Evolutionary conservation across 345 rosid genomes (phyloP), one percentile per base, ranked within the genome.

Genomic region (Hypericum perforatum): DNA sequence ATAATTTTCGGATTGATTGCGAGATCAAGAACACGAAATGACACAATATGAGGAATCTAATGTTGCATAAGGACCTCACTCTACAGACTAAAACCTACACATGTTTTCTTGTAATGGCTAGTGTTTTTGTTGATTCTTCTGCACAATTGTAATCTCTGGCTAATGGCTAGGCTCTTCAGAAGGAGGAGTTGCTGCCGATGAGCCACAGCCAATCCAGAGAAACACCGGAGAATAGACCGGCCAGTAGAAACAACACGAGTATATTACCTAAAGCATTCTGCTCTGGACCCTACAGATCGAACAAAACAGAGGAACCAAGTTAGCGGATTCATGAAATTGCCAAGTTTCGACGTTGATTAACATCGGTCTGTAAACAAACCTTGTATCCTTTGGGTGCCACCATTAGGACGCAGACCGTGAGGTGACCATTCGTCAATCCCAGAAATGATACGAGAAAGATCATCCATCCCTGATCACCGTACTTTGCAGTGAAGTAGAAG

Each of bases 391-490:
- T 85, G 6, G 98, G 97, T 46, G 96, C 98, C 5, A 56, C 57
- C 15, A 91, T 88, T 12, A 91, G 64, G 47, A 91, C 82, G 57
- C 95, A 88, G 15, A 92, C 94, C 2, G 90, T 88, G 45, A 92
- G 83, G 63, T 84, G 70, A 32, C 97, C 97, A 46, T 79, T 84
- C 5, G 91, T 77, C 37, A 86, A 43, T 43, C 95, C 97, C 59
- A 90, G 58, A 61, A 86, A 59, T 11, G 89, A 80, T 32, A 65
- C 56, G 1, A 88, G 85, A 61, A 78, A 49, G 60, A 92, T 85
- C 98, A 83, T 92, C 85, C 86, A 92, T 53, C 98, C 98, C 56
- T 85, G 81, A 61, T 83, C 95, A 3, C 82, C 95, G 52, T 81
- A 83, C 42, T 88, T 85, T 0, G 89, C 86, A 0, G 95, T 80